Conservation (phyloP, 495 filamentous ascomycete species). For the Pyrenopolyporus hunteri region DNA sequence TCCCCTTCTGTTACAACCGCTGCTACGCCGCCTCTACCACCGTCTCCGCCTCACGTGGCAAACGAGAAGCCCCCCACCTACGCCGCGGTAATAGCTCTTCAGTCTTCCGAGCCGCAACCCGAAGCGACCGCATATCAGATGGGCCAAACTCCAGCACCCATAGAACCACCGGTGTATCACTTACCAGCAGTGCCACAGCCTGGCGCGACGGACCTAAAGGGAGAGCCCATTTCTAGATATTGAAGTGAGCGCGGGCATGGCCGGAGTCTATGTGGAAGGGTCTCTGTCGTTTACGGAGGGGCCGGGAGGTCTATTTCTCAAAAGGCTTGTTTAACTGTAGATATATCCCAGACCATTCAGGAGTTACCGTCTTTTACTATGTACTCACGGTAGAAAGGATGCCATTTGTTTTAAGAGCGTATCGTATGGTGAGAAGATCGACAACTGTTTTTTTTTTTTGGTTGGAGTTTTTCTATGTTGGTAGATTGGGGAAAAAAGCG, state of each 20-base stretch:
- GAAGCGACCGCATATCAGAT: conserved; percentile 32
- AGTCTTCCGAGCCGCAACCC: conserved; percentile 33
- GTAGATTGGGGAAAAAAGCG: conserved; percentile 16
- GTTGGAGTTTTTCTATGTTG: conserved; percentile 17
- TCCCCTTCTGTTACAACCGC: conserved; percentile 17
- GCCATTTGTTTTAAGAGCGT: background rate
- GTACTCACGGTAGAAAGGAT: background rate
- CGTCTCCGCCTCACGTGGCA: conserved; percentile 2
- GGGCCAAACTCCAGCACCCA: conserved; percentile 20
- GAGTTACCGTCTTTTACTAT: background rate
- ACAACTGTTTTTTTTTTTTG: conserved; percentile 6
- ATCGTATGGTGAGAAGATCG: background rate
- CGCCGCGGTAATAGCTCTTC: conserved; percentile 10
- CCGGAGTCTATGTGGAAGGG: background rate
- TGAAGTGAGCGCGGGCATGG: background rate
- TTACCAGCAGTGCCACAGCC: background rate
- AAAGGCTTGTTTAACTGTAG: background rate
- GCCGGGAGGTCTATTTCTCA: background rate
- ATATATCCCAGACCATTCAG: conserved; percentile 14
- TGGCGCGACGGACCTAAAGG: conserved; percentile 12
- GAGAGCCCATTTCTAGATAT: conserved; percentile 26
- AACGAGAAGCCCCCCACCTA: conserved; percentile 30
- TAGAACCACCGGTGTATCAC: conserved; percentile 22
- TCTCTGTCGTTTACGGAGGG: background rate
- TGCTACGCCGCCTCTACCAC: conserved; percentile 4